Base-by-base conservation (phyloP, 176 grass and related monocot genomes). In the Pontederia crassipes region DNA sequence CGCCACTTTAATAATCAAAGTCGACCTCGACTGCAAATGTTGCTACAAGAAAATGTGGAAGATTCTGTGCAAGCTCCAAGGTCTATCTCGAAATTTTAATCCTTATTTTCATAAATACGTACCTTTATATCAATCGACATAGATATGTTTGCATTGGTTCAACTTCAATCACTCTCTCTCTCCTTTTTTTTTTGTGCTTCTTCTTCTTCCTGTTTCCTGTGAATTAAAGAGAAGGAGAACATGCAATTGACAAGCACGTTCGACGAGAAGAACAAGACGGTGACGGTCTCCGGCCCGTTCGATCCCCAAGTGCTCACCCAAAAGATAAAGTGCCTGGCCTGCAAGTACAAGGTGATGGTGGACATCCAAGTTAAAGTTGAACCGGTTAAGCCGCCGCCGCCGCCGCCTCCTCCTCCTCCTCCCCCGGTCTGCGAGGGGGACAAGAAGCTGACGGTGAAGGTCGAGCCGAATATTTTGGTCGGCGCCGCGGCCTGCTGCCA, bases 31-130 rank as follows among this genome's bases (percentile, higher is more conserved):
- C 20, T 88, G 92, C 69, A 2, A 5, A 32, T 81, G 76, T 52
- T 87, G 84, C 76, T 55, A 71, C 57, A 67, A 67, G 69, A 91
- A 85, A 73, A 97, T 97, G 73, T 56, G 69, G 55, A 76, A 62
- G 55, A 69, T 85, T 27, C 79, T 97, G 57, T 61, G 57, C 73
- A 85, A 86, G 70, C 89, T 97, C 64, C 68, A 78, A 83, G 84
- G 91, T 87, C 46, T 10, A 24, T 24, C 20, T 14, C 60, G 1
- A 15, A 40, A 40, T 40, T 40, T 54, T 12, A 14, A 28, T 6
- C 48, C 32, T 62, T 15, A 4, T 58, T 17, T 11, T 2, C 12
- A 58, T 11, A 28, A 9, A 17, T 59, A 29, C 6, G 13, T 24
- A 24, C 20, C 0, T 24, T 24, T 24, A 24, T 24, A 24, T 24